Percentiles rank a stretch among this genome's conserved stretches.
Evolutionary conservation across 805 yeast genomes (phyloP).

Genomic region (Pichia cabralensis): DNA sequence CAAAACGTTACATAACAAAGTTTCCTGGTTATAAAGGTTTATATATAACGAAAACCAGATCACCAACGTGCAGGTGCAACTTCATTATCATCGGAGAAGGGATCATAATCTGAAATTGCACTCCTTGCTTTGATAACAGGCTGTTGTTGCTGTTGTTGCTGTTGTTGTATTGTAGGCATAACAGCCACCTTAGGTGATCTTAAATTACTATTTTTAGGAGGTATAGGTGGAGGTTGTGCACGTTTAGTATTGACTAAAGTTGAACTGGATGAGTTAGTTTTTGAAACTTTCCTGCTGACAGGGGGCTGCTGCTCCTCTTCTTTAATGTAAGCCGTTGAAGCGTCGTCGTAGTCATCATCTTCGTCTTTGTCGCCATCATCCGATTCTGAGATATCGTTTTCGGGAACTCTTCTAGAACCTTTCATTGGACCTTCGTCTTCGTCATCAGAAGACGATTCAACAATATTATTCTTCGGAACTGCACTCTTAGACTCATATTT

Average conservation of each 20-base stretch:
- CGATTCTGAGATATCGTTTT: too few species aligned
- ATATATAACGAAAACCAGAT: too few species aligned
- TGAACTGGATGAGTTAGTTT: conserved; percentile 1
- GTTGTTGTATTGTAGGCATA: background rate
- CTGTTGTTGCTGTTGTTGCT: background rate
- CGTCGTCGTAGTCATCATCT: conserved; percentile 1
- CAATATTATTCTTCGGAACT: conserved; percentile 30
- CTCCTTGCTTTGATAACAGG: background rate
- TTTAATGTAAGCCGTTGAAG: background rate
- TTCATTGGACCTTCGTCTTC: conserved; percentile 1
- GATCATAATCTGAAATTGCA: conserved; percentile 18
- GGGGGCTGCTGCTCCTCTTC: background rate
- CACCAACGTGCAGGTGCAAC: conserved; percentile 23
- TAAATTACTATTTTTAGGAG: conserved; percentile 16
- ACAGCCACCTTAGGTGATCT: conserved; percentile 4
- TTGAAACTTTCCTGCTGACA: background rate
- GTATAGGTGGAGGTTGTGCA: conserved; percentile 23
- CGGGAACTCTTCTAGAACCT: background rate
- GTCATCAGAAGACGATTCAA: conserved; percentile 30
- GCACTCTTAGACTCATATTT: conserved; percentile 53
- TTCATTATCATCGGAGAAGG: conserved; percentile 26
- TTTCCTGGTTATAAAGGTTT: too few species aligned
- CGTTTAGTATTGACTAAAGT: conserved; percentile 7
- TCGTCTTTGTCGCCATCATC: conserved; percentile 1
- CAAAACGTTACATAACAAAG: too few species aligned